Conservation (phyloP, 2,329 filamentous ascomycete species). For the Mariannaea sp. region DNA sequence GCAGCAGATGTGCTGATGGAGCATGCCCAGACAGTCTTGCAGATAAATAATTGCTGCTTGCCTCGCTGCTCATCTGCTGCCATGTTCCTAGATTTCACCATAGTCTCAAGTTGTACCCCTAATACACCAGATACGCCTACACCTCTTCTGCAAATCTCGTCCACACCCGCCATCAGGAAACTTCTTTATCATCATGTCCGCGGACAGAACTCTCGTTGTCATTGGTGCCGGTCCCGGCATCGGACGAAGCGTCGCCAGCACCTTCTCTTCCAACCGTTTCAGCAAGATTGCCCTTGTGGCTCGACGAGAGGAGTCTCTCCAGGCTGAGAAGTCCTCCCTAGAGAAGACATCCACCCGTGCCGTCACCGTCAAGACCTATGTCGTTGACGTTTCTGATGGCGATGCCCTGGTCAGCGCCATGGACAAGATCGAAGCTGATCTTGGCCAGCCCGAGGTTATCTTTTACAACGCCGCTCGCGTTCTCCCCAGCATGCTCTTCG, state of each 20-base stretch:
- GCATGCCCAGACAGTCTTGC: no score
- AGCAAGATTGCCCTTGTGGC: background rate
- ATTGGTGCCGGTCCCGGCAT: background rate
- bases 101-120: no score
- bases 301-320: background rate
- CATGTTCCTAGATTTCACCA: no score
- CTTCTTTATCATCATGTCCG: background rate
- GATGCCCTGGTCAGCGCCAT: background rate
- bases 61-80: no score
- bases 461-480: constrained; percentile 1
- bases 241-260: background rate
- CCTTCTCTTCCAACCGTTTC: background rate
- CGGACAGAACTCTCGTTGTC: background rate
- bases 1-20: no score
- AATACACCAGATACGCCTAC: no score
- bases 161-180: no score
- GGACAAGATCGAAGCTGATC: background rate
- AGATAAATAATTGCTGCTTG: no score
- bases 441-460: background rate
- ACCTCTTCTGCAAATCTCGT: no score
- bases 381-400: background rate
- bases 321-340: background rate
- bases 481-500: background rate
- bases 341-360: background rate
- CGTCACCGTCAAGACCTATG: background rate